phyloP scores from a whole-genome alignment of 2,329 filamentous ascomycete genomes.

The Truncatella angustata region DNA sequence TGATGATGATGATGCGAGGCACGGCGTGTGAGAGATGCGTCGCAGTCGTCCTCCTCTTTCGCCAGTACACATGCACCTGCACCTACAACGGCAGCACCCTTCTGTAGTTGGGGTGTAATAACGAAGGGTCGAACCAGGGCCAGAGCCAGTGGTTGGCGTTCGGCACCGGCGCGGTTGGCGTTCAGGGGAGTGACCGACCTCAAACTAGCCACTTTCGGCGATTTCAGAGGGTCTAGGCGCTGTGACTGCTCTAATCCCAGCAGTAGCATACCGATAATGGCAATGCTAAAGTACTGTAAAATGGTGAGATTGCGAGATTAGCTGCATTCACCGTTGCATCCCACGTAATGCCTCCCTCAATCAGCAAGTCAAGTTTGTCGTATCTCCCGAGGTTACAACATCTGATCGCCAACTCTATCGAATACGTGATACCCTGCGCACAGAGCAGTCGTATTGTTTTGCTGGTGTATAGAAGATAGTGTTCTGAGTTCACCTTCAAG shows the following conservation, averaged over 20 bases:
- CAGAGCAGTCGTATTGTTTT: background rate
- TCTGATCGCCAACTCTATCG: background rate
- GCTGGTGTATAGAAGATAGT: background rate
- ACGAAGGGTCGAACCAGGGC: no score
- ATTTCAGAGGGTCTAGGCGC: background rate
- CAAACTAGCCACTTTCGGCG: slow-evolving; percentile 7
- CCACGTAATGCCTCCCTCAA: background rate
- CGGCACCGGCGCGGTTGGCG: slow-evolving; percentile 1
- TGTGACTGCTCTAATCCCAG: background rate
- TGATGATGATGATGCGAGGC: background rate
- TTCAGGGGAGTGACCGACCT: slow-evolving; percentile 7
- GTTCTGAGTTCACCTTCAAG: background rate
- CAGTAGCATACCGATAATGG: slow-evolving; percentile 6
- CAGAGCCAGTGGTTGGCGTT: background rate
- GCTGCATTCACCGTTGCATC: slow-evolving; percentile 3
- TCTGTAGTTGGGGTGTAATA: no score
- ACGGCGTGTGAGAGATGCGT: background rate
- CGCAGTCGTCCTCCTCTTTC: background rate
- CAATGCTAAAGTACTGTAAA: background rate
- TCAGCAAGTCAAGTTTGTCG: background rate
- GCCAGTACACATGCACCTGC: slow-evolving; percentile 3
- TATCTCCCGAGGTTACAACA: background rate
- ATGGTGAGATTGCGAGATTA: slow-evolving; percentile 9
- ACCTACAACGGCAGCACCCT: slow-evolving; percentile 10
- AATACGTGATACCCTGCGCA: no score